Conservation (phyloP, 2,329 filamentous ascomycete species). For the Neofusicoccum cordaticola region DNA sequence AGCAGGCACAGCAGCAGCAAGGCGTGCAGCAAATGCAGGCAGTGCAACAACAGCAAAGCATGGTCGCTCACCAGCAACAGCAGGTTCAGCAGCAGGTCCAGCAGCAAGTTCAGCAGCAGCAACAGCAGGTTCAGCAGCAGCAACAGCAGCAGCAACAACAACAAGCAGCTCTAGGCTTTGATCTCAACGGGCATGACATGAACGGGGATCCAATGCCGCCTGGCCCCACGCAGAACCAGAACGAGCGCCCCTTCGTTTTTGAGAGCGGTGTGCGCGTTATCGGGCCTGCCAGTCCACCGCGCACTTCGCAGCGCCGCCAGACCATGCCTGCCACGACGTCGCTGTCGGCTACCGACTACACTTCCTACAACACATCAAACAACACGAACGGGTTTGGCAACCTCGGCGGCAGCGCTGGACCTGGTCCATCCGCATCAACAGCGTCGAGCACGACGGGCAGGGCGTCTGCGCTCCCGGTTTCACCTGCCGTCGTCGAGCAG, state of each 20-base stretch:
- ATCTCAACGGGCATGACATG: conserved; percentile 16
- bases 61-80: conserved; percentile 16
- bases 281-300: conserved; percentile 15
- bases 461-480: conserved; percentile 7
- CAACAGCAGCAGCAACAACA: conserved; percentile 19
- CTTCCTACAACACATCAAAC: conserved; percentile 6
- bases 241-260: conserved; percentile 20
- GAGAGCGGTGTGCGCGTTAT: conserved; percentile 19
- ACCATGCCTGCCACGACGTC: conserved; percentile 9
- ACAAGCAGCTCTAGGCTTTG: conserved; percentile 19
- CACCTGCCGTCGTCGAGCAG: conserved; percentile 10
- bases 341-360: conserved; percentile 2
- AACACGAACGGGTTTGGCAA: conserved; percentile 14
- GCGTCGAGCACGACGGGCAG: conserved; percentile 10
- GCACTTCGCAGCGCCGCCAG: conserved; percentile 2
- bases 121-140: conserved; percentile 21
- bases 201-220: conserved; percentile 12
- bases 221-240: background rate
- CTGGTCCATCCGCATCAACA: conserved; percentile 9
- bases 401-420: background rate
- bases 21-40: conserved; percentile 18
- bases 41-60: conserved; percentile 17
- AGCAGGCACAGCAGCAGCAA: conserved; percentile 19
- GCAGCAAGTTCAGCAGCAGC: conserved; percentile 10
- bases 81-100: conserved; percentile 17